These are phyloP conservation scores for Glycyrrhiza uralensis DNA, from an alignment of 306 rosid species.

Conservation along the genomic window DNA sequence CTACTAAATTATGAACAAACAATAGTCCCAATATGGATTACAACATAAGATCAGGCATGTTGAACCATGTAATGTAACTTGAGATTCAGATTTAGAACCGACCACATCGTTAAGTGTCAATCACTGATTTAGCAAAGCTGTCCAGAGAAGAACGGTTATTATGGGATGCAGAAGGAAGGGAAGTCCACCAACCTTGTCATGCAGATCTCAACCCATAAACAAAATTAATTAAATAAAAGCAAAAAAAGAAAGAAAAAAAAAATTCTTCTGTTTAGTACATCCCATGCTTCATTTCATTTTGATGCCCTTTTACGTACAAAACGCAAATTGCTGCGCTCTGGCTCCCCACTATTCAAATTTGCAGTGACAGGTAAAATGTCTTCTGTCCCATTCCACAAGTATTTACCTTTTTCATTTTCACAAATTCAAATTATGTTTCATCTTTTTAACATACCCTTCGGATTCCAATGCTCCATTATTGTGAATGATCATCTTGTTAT, in stretches of 20 bases:
- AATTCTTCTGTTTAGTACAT: conserved; percentile 1
- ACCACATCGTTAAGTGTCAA: conserved; percentile 24
- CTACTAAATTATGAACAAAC: not conserved
- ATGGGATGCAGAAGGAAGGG: conserved; percentile 33
- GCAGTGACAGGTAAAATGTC: conserved; percentile 30
- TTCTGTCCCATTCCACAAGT: not conserved
- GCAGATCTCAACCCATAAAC: conserved; percentile 25
- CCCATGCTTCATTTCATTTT: conserved; percentile 24
- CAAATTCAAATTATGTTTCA: not conserved
- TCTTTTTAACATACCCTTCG: not conserved
- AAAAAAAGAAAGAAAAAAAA: not conserved
- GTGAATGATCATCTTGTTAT: conserved; percentile 14
- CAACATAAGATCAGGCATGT: not conserved
- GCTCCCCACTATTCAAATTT: conserved; percentile 11
- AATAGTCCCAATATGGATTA: not conserved
- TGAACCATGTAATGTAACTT: conserved; percentile 2
- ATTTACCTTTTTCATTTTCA: not conserved
- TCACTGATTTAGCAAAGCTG: conserved; percentile 31
- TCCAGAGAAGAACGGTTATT: conserved; percentile 39
- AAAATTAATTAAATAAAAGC: not conserved
- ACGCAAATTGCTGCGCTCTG: conserved; percentile 3
- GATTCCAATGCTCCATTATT: not conserved
- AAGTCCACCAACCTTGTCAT: conserved; percentile 31
- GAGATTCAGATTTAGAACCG: conserved; percentile 5
- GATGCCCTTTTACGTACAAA: conserved; percentile 12